Evolutionary conservation across 257 asterid species (phyloP).

Genomic region (Nicotiana otophora): DNA sequence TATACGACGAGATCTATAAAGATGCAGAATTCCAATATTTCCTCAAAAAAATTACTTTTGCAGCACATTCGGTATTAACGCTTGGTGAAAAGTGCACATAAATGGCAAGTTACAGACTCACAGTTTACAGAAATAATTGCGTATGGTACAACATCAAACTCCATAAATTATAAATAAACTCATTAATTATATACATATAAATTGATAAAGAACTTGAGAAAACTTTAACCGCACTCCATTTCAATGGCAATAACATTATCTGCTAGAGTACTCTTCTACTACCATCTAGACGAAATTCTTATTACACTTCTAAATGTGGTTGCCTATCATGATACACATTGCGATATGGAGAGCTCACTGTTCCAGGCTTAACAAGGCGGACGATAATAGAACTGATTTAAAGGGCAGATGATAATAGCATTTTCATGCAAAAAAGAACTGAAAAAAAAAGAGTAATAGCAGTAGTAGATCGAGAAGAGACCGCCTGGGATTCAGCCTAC

Average conservation of each 20-base stretch:
- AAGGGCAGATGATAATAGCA: too few species aligned
- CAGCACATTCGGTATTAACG: too few species aligned
- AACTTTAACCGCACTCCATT: neutral
- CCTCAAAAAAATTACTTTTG: too few species aligned
- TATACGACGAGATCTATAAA: too few species aligned
- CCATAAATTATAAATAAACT: neutral
- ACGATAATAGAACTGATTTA: neutral
- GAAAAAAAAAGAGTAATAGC: neutral
- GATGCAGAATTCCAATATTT: too few species aligned
- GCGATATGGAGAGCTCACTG: neutral
- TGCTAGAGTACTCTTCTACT: neutral
- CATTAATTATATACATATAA: too few species aligned
- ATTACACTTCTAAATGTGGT: too few species aligned
- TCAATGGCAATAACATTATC: too few species aligned
- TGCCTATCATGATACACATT: too few species aligned
- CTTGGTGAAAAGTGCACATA: too few species aligned
- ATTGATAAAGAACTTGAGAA: neutral
- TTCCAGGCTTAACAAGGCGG: neutral
- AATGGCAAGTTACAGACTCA: too few species aligned
- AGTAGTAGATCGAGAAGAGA: neutral
- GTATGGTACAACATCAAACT: neutral
- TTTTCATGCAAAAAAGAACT: neutral
- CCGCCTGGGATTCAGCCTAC: neutral
- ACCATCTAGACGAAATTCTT: too few species aligned
- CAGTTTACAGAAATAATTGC: neutral